Evolutionary conservation across 2,329 filamentous ascomycete genomes (phyloP).

Genomic region (Zalaria obscura): DNA sequence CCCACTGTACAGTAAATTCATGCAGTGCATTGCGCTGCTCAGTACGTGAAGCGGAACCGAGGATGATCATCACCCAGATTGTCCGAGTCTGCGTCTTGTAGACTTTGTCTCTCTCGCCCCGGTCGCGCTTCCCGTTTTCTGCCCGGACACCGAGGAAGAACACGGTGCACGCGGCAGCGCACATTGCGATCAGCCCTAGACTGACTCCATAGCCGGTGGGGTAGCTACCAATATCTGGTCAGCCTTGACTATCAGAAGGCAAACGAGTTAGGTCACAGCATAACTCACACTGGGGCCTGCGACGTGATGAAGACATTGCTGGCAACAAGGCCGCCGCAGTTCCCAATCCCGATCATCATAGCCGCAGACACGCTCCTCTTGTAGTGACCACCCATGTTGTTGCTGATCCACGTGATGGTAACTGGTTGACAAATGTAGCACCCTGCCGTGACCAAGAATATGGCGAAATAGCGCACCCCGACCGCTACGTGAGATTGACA

Average conservation of each 20-base stretch:
- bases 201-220: conserved; percentile 35
- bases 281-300: conserved; percentile 26
- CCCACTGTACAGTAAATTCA: no score
- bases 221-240: conserved; percentile 17
- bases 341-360: conserved; percentile 38
- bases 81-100: conserved; percentile 26
- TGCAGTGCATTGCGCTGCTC: not conserved
- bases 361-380: conserved; percentile 41
- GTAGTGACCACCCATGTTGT: conserved; percentile 43
- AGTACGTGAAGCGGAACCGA: conserved; percentile 27
- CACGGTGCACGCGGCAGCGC: conserved; percentile 24
- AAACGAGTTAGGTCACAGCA: not conserved
- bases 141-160: conserved; percentile 26
- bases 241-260: not conserved
- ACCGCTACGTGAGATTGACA: conserved; percentile 25
- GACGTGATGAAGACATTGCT: conserved; percentile 35
- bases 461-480: conserved; percentile 38
- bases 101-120: conserved; percentile 32
- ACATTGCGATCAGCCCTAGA: conserved; percentile 33
- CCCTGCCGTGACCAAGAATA: conserved; percentile 40
- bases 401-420: conserved; percentile 41
- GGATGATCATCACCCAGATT: conserved; percentile 41
- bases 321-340: conserved; percentile 35
- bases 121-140: conserved; percentile 33
- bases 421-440: conserved; percentile 42